Conservation (phyloP, 805 yeast species). For the Isabelozyma gotoi region DNA sequence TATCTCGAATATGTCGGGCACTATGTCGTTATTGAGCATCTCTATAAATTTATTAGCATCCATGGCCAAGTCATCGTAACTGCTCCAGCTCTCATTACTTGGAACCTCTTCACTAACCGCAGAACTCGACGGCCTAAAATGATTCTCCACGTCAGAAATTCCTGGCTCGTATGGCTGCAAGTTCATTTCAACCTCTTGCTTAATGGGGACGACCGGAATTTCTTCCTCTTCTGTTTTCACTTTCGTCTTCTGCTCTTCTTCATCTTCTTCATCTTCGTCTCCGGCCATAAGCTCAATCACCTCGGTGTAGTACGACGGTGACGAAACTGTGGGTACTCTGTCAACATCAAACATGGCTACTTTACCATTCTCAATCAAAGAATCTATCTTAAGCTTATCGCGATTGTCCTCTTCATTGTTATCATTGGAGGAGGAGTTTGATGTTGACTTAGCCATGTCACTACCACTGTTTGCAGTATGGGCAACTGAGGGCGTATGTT, state of each 20-base stretch:
- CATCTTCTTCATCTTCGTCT: background rate
- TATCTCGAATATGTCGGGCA: background rate
- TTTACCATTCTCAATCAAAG: conserved; percentile 1
- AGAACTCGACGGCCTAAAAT: background rate
- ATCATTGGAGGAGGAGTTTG: background rate
- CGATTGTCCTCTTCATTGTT: background rate
- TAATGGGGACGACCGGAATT: background rate
- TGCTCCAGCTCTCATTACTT: background rate
- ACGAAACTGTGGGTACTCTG: background rate
- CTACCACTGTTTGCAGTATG: too few species aligned
- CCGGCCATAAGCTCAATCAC: background rate
- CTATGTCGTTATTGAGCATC: background rate
- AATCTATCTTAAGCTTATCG: background rate
- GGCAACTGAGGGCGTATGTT: too few species aligned
- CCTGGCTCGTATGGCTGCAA: background rate
- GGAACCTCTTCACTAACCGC: background rate
- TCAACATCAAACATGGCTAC: conserved; percentile 1
- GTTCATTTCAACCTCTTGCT: background rate
- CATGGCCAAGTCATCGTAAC: background rate
- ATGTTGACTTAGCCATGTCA: too few species aligned
- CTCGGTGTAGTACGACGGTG: conserved; percentile 3
- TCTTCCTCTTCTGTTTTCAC: background rate
- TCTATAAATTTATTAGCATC: conserved; percentile 1
- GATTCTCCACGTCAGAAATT: too few species aligned
- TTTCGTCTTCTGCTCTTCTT: background rate